Base-by-base conservation (phyloP, 2,329 filamentous ascomycete genomes). In the Aschersonia sp. region DNA sequence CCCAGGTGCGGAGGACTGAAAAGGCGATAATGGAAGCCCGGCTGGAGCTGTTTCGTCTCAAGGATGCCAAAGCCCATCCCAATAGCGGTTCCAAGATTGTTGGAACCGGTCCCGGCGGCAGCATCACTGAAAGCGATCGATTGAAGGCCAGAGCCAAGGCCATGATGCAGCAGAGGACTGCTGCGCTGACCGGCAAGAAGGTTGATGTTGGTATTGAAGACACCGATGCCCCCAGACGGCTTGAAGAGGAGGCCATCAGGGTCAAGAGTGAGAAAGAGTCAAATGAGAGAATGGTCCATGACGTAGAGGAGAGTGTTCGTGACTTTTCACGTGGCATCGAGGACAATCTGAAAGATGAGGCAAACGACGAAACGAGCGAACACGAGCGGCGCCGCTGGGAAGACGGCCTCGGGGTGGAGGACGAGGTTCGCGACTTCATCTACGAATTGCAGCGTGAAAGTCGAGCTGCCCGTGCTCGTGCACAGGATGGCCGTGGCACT, bases 91-190 rank as follows among this genome's bases (percentile, higher is more conserved):
- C 84, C 22, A 75, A 81, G 32, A 87, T 98, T 52, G 79, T 97
- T 50, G 92, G 92, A 43, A 97, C 90, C 51, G 92, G 92, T 8
- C 90, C 89, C 49, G 90, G 90, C 42, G 92, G 92, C 46, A 69
- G 79, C 43, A 79, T 98, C 41, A 98, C 92, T 0, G 92, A 98
- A 65, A 84, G 87, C 4, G 92, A 98, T 66, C 81, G 90, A 47
- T 77, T 97, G 54, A 97, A 95, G 70, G 92, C 92, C 37, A 81
- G 89, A 55, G 90, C 92, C 32, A 94, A 89, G 67, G 90, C 90
- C 40, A 94, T 95, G 81, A 98, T 98, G 92, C 90, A 97, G 67
- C 89, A 95, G 59, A 84, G 92, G 50, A 89, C 92, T 55, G 92
- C 92, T 48, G 90, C 92, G 14, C 69, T 98, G 52, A 87, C 88